phyloP scores from a whole-genome alignment of 345 rosid genomes.

The Nephelium lappaceum region DNA sequence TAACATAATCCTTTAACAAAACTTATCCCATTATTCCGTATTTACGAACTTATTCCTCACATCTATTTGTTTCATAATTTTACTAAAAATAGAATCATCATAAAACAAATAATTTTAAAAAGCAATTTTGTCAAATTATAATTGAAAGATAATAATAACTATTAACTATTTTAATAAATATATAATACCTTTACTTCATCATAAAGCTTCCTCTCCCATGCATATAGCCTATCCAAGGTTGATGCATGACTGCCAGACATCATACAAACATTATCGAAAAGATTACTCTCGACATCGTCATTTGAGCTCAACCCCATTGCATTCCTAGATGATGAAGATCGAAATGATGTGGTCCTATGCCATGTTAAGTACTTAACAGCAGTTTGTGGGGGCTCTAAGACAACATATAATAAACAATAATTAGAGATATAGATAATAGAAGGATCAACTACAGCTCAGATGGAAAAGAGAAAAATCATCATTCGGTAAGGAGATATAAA shows the following conservation, averaged over 20 bases:
- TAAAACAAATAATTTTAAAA: neutral
- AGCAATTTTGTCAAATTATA: neutral
- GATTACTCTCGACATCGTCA: slow-evolving; percentile 63
- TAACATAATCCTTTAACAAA: neutral
- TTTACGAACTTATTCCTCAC: neutral
- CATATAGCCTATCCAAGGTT: slow-evolving; percentile 86
- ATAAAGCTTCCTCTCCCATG: slow-evolving; percentile 97
- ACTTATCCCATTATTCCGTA: neutral
- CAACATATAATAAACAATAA: slow-evolving; percentile 26
- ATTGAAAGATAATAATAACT: neutral
- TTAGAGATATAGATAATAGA: slow-evolving; percentile 20
- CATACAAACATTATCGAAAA: slow-evolving; percentile 77
- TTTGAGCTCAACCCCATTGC: slow-evolving; percentile 57
- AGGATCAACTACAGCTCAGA: neutral
- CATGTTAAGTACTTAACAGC: slow-evolving; percentile 74
- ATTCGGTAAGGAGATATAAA: neutral
- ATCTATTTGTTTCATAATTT: neutral
- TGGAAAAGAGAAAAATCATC: neutral
- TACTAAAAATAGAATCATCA: neutral
- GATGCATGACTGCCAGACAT: slow-evolving; percentile 95
- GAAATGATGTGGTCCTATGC: slow-evolving; percentile 89
- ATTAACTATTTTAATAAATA: slow-evolving; percentile 1
- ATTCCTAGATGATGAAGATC: slow-evolving; percentile 77
- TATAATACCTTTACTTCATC: slow-evolving; percentile 92
- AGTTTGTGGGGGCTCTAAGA: slow-evolving; percentile 71